Evolutionary conservation across 2,329 filamentous ascomycete species (phyloP).

Genomic region (Ophiostoma angusticollis): DNA sequence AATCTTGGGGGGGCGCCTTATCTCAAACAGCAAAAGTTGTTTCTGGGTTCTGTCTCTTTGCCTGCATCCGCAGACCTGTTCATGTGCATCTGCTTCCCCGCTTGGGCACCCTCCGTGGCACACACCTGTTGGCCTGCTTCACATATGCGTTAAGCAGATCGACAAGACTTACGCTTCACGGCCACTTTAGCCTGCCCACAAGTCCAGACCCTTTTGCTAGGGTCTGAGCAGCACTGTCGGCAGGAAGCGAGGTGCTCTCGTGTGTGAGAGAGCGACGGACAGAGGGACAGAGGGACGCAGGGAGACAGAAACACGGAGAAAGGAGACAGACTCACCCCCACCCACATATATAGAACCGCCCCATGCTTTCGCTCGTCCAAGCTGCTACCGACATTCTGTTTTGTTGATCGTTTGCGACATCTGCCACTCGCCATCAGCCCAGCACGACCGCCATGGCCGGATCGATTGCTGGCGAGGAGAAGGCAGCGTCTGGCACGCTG

Average conservation of each 20-base stretch:
- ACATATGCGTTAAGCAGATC: slow-evolving; percentile 15
- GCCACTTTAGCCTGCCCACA: slow-evolving; percentile 10
- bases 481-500: slow-evolving; percentile 23
- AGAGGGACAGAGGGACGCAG: neutral
- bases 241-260: neutral
- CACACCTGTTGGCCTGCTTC: slow-evolving; percentile 12
- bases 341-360: slow-evolving; percentile 17
- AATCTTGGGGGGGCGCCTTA: slow-evolving; percentile 14
- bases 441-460: slow-evolving; percentile 20
- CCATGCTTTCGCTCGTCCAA: slow-evolving; percentile 3
- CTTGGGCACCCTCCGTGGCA: neutral
- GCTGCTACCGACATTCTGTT: slow-evolving; percentile 4
- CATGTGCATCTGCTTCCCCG: neutral
- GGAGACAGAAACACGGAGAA: neutral
- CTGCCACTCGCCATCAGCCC: neutral
- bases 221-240: neutral
- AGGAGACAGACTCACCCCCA: neutral
- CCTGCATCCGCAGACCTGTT: neutral
- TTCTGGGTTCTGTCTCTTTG: too few species aligned
- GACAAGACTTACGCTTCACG: slow-evolving; percentile 7
- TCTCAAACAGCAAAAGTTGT: slow-evolving; percentile 5
- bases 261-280: neutral
- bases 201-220: slow-evolving; percentile 2
- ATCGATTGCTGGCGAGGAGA: slow-evolving; percentile 15
- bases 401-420: slow-evolving; percentile 15